phyloP scores from a whole-genome alignment of 2,329 filamentous ascomycete species.

The Sphaerulina vaccinii region DNA sequence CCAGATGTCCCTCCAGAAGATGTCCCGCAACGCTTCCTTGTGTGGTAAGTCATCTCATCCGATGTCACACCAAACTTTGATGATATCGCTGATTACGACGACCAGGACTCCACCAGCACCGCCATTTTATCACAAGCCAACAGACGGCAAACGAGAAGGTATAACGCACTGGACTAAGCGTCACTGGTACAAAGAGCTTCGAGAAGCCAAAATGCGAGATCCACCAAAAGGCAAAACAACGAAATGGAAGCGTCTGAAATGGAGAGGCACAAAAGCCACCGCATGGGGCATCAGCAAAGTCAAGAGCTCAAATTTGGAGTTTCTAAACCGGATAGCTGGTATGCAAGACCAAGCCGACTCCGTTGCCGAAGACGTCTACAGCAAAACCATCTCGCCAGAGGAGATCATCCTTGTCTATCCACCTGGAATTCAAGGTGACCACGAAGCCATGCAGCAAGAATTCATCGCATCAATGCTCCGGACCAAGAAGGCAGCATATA shows the following conservation, averaged over 20 bases:
- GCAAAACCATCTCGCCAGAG: conserved; percentile 41
- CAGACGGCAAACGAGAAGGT: conserved; percentile 42
- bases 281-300: conserved; percentile 43
- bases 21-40: conserved; percentile 44
- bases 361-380: conserved; percentile 35
- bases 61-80: not conserved
- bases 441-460: conserved; percentile 37
- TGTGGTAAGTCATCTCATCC: conserved; percentile 33
- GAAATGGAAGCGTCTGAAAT: conserved; percentile 45
- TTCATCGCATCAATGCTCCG: conserved; percentile 45
- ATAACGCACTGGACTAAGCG: conserved; percentile 46
- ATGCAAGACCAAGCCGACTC: conserved; percentile 24
- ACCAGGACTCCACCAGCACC: conserved; percentile 43
- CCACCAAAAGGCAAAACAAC: conserved; percentile 41
- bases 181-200: conserved; percentile 49
- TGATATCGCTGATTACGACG: not conserved
- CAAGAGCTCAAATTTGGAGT: conserved; percentile 45
- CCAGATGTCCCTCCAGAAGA: conserved; percentile 22
- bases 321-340: conserved; percentile 42
- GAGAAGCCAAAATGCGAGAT: conserved; percentile 39
- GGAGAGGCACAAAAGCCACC: conserved; percentile 43
- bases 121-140: conserved; percentile 41
- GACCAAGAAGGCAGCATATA: conserved; percentile 43
- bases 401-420: conserved; percentile 46
- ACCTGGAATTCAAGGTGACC: conserved; percentile 8